These are phyloP conservation scores for Tuber borchii DNA, from an alignment of 495 filamentous ascomycete genomes.

Conservation along the genomic window DNA sequence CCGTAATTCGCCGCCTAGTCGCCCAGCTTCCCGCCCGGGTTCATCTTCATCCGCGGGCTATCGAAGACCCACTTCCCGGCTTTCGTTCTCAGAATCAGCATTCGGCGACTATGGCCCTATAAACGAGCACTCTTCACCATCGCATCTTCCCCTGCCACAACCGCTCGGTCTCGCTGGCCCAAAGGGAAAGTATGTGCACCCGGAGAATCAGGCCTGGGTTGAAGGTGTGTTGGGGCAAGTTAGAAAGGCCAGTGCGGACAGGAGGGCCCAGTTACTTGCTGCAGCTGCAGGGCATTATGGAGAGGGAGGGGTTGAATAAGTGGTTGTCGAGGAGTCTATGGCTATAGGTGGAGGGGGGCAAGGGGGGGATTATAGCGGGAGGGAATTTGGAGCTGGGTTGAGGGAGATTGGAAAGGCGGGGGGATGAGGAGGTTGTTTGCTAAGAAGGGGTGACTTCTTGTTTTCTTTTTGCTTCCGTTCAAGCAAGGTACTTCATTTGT, in stretches of 20 bases:
- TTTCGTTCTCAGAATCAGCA: constrained; percentile 32
- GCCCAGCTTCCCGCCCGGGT: constrained; percentile 31
- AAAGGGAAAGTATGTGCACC: constrained; percentile 55
- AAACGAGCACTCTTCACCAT: constrained; percentile 43
- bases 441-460: constrained; percentile 38
- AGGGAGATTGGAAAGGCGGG: constrained; percentile 55
- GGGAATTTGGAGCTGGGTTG: constrained; percentile 46
- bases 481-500: not conserved
- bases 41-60: constrained; percentile 26
- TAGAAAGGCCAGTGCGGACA: constrained; percentile 44
- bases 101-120: constrained; percentile 15
- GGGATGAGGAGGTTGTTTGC: constrained; percentile 52
- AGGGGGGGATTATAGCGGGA: constrained; percentile 5
- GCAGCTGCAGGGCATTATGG: constrained; percentile 33
- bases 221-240: constrained; percentile 67
- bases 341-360: constrained; percentile 18
- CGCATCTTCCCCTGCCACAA: constrained; percentile 44
- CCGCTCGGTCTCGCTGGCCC: constrained; percentile 60
- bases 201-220: constrained; percentile 63
- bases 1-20: constrained; percentile 41
- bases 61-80: constrained; percentile 31
- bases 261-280: constrained; percentile 22
- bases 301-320: constrained; percentile 40
- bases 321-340: constrained; percentile 27
- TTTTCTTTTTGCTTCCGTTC: not conserved